These are phyloP conservation scores for Scleromitrula shiraiana DNA, from an alignment of 2,329 filamentous ascomycete species.

Conservation along the genomic window DNA sequence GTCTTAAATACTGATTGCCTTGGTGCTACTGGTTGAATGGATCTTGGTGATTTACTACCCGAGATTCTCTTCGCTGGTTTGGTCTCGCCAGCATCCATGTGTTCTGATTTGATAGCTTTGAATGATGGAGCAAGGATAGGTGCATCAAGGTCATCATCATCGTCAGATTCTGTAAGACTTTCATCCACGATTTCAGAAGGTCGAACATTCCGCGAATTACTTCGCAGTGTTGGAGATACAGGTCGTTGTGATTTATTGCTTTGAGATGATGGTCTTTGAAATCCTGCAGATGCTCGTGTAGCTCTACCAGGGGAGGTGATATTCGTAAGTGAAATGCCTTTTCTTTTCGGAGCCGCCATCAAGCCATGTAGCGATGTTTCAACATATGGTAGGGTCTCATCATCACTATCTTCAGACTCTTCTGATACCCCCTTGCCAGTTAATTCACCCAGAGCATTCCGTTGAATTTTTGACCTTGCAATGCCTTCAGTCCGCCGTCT, in stretches of 20 bases:
- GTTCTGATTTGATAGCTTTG: neutral
- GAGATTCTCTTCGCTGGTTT: neutral
- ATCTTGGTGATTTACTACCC: neutral
- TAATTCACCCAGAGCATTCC: conserved; percentile 23
- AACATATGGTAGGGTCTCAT: conserved; percentile 27
- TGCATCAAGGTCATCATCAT: conserved; percentile 25
- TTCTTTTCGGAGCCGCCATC: conserved; percentile 35
- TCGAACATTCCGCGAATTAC: neutral
- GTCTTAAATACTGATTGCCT: neutral
- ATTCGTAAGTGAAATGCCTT: conserved; percentile 25
- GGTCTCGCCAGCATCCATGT: neutral
- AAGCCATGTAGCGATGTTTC: conserved; percentile 36
- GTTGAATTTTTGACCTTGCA: conserved; percentile 32
- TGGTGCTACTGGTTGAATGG: neutral
- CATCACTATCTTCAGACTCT: conserved; percentile 27
- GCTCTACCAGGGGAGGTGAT: conserved; percentile 14
- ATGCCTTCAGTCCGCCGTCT: conserved; percentile 29
- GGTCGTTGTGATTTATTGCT: neutral
- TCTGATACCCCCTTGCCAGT: conserved; percentile 17
- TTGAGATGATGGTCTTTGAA: conserved; percentile 14
- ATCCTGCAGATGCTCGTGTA: conserved; percentile 30
- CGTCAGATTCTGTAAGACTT: conserved; percentile 5
- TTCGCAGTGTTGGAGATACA: neutral
- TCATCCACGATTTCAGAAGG: neutral
- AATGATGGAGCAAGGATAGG: conserved; percentile 21